Conservation (phyloP, 2,329 filamentous ascomycete genomes). For the Fonsecaea nubica region DNA sequence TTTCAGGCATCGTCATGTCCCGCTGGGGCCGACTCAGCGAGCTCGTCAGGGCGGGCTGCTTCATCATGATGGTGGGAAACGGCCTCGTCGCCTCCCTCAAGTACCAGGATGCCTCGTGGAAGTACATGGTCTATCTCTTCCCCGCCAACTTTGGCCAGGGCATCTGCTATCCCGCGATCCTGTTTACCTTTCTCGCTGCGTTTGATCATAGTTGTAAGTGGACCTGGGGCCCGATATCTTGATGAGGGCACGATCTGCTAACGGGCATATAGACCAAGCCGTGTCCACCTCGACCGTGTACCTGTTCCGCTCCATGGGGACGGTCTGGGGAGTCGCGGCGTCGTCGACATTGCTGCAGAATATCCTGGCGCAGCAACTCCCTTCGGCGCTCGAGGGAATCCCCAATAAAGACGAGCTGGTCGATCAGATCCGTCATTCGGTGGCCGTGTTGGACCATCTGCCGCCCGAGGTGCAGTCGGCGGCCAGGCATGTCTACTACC, state of each 20-base stretch:
- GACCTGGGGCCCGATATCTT: neutral
- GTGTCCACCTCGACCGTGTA: constrained; percentile 69
- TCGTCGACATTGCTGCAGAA: constrained; percentile 69
- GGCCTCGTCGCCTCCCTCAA: constrained; percentile 49
- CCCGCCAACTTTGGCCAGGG: constrained; percentile 57
- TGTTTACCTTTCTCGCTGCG: constrained; percentile 68
- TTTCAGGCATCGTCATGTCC: constrained; percentile 56
- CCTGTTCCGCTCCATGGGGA: constrained; percentile 67
- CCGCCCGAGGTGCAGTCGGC: constrained; percentile 64
- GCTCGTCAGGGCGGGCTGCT: constrained; percentile 50
- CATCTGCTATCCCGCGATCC: constrained; percentile 55
- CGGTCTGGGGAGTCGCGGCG: constrained; percentile 69
- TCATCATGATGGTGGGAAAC: constrained; percentile 55
- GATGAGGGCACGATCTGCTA: neutral
- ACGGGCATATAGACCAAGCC: constrained; percentile 60
- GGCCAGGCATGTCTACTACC: constrained; percentile 66
- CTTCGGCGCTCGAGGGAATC: constrained; percentile 61
- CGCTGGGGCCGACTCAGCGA: constrained; percentile 53
- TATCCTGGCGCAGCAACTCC: constrained; percentile 62
- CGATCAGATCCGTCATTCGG: constrained; percentile 67
- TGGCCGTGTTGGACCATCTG: constrained; percentile 61
- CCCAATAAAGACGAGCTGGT: constrained; percentile 67
- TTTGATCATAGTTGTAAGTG: constrained; percentile 66
- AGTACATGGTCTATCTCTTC: constrained; percentile 54
- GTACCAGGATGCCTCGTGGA: constrained; percentile 54